Evolutionary conservation across 2,329 filamentous ascomycete genomes (phyloP), one percentile per base, ranked within the genome.

Genomic region (Aspergillus fijiensis): DNA sequence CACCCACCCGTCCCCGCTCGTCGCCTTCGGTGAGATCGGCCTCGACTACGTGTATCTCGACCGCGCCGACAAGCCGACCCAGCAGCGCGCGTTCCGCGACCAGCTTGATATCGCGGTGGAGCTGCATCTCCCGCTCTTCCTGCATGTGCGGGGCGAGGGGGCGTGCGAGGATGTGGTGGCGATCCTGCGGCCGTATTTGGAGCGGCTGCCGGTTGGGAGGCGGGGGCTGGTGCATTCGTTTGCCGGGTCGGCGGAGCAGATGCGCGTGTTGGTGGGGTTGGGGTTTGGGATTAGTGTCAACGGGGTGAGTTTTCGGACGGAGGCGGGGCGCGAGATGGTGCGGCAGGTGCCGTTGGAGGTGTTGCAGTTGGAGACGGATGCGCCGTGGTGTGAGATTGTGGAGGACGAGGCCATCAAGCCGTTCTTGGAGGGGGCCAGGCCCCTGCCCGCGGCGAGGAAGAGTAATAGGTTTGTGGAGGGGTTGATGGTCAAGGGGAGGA

Each of bases 151-250:
- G 5, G 33, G 33, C 33, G 33, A 16, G 12, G 74, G 74, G 21
- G 75, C 79, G 0, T 79, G 76, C 29, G 71, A 74, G 2, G 79
- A 82, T 33, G 82, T 82, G 31, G 33, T 35, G 2, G 33, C 11
- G 11, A 71, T 79, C 1, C 61, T 64, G 0, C 74, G 65, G 14
- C 75, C 76, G 0, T 83, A 81, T 59, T 27, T 79, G 0, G 49
- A 67, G 0, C 63, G 61, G 4, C 66, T 82, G 3, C 77, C 77
- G 2, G 64, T 70, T 4, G 93, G 90, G 5, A 35, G 12, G 2
- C 27, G 27, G 33, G 33, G 33, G 33, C 84, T 96, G 11, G 93
- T 97, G 53, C 93, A 97, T 77, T 92, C 88, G 68, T 96, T 96
- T 71, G 96, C 92, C 0, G 93, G 92, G 4, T 89, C 90, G 0